Evolutionary conservation across 805 yeast species (phyloP).

Genomic region (Candida boleticola): DNA sequence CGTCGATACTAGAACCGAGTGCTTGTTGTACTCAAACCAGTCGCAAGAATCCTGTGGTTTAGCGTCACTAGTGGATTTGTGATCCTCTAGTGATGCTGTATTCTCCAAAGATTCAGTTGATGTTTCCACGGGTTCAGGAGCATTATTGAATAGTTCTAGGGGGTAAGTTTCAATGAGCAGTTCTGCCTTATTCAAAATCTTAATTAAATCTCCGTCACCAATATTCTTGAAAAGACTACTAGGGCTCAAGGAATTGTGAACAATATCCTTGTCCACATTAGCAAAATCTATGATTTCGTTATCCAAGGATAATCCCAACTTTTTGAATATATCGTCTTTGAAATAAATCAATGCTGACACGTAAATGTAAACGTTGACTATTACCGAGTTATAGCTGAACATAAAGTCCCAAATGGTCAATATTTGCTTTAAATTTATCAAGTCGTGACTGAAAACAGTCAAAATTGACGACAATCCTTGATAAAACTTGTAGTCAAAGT

Average conservation of each 20-base stretch:
- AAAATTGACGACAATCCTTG: constrained; percentile 76
- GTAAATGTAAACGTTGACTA: constrained; percentile 59
- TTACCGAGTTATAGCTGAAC: constrained; percentile 54
- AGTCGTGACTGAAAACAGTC: constrained; percentile 77
- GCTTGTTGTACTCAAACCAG: constrained; percentile 94
- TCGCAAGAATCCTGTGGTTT: not conserved
- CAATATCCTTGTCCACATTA: constrained; percentile 28
- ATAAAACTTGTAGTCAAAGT: constrained; percentile 39
- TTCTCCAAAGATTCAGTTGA: constrained; percentile 1
- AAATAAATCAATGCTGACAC: constrained; percentile 49
- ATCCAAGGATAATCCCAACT: constrained; percentile 56
- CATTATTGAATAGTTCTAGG: constrained; percentile 12
- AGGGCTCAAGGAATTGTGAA: constrained; percentile 37
- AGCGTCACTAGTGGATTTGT: constrained; percentile 16
- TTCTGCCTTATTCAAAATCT: constrained; percentile 26
- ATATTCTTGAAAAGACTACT: constrained; percentile 24
- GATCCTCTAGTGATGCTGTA: constrained; percentile 6
- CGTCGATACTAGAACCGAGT: constrained; percentile 73
- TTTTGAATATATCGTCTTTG: constrained; percentile 41
- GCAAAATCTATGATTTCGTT: constrained; percentile 7
- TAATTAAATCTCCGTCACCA: constrained; percentile 24
- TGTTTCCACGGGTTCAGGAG: not conserved
- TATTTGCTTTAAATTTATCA: constrained; percentile 46
- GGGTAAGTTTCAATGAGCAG: constrained; percentile 23
- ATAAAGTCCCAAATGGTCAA: constrained; percentile 68